Evolutionary conservation across 768 basidiomycete genomes (phyloP), one percentile per base, ranked within the genome.

Genomic region (Russula sp.): DNA sequence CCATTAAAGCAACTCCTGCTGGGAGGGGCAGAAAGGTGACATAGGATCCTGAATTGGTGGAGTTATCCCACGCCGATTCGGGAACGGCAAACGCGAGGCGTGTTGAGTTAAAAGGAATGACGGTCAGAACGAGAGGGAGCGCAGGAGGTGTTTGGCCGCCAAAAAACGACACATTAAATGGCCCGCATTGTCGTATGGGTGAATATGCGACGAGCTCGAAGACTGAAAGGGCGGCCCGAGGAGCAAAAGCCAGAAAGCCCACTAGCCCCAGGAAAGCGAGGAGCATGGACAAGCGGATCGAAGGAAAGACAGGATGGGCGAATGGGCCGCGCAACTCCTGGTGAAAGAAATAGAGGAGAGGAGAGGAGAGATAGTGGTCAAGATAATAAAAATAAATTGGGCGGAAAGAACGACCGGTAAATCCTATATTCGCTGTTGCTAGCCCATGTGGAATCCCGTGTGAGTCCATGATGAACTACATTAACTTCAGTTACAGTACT

Each of bases 31-130:
- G 73, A 68, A 81, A 82, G 6, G 79, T 76, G 55, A 85, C 73
- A 35, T 71, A 71, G 16, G 80, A 74, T 1, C 81, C 81, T 10
- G 75, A 74, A 14, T 73, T 71, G 56, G 78, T 73, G 27, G 73
- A 71, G 16, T 71, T 63, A 53, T 75, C 68, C 74, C 75, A 75
- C n/a, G 65, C 63, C 16, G 74, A 70, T 51, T 74, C 69, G 13
- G 78, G 75, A 42, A 86, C 74, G 31, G 78, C 73, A 57, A 86
- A 76, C 47, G 74, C 73, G 49, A 83, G 70, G 1, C 82, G 81
- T 0, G 76, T 75, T n/a, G 77, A 77, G 66, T 79, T 78, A 68
- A 84, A 73, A 55, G 85, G 84, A 64, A 86, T 66, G 69, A 88
- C 70, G 40, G 78, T 79, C 59, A 86, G 74, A 18, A 75, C 73